Base-by-base conservation (phyloP, 495 filamentous ascomycete species). In the Aspergillus cristatus region DNA sequence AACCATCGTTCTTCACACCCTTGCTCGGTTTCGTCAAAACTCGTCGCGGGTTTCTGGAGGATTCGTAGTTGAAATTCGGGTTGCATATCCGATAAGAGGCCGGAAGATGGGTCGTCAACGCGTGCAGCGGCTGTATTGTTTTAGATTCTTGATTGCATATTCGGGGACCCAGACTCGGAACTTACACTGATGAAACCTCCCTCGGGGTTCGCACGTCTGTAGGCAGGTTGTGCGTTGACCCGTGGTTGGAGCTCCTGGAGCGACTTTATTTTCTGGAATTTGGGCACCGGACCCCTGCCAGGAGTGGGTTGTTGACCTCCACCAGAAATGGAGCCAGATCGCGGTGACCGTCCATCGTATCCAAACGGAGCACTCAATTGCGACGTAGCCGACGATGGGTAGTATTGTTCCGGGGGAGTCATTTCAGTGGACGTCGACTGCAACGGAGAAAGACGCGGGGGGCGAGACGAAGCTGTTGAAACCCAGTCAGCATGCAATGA, bases 21-120 rank as follows among this genome's bases (percentile, higher is more conserved):
- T 99, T 99, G 71, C 93, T 99, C 13, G 93, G 93, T 57, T 99
- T 99, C n/a, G 93, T 99, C 37, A 99, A 68, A 22, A 99, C 93
- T 47, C 93, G 76, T 29, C 93, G 81, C 15, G 93, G 93, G 51
- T 99, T 99, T 41, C 93, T 74, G n/a, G 93, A 95, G 15, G 93
- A 96, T 57, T 97, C 93, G 68, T 99, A 99, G 70, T 96, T 95
- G 72, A 99, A 99, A 39, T 71, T 76, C 1, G 93, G 90, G 51
- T 99, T 99, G 68, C 93, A 99, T 60, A 99, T 97, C 37, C 91
- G 80, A 60, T 99, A 99, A 2, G 93, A 97, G 8, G 90, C 75
- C 4, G 93, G 89, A 5, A 99, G 75, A 51, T 97, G 87, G 15
- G 82, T 81, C 8, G 93, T 99, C 41, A 99, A 71, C 14, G 93